Base-by-base conservation (phyloP, 2,329 filamentous ascomycete genomes). In the Pseudogymnoascus sp. region DNA sequence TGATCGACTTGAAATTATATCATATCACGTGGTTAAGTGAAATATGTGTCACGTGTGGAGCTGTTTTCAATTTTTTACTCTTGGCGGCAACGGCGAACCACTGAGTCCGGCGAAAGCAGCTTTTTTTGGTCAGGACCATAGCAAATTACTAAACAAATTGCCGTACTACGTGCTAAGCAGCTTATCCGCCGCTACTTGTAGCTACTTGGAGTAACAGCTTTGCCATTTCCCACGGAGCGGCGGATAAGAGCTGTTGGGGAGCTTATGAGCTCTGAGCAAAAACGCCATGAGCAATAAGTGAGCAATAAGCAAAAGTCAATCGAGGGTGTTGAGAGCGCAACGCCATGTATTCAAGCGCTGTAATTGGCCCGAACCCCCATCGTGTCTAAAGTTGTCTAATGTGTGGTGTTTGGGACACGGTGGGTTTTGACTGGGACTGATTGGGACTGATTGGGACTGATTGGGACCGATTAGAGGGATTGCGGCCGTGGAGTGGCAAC, bases 401-500 rank as follows among this genome's bases (percentile, higher is more conserved):
- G 6, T 11, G n/a, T 22, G 8, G 12, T 3, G 3, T 2, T 57
- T 9, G 28, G 35, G 57, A 28, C 22, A 58, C 54, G 30, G 54
- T 58, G 54, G 54, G 54, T 58, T 35, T 37, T 58, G 28, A 32
- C 54, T 58, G 54, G 54, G 54, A 58, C 54, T 38, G 54, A 58
- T 35, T 35, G 35, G 54, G 32, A 58, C 8, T 9, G 43, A 50
- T 30, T 30, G 25, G 43, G 25, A 50, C 43, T 50, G n/a, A n/a
- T n/a, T n/a, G n/a, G n/a, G n/a, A n/a, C n/a, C n/a, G n/a, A n/a
- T n/a, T n/a, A n/a, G n/a, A n/a, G n/a, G n/a, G 43, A 50, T 50
- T 50, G 43, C 43, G 43, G 43, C 43, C 25, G 25, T 30, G 25
- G 43, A 50, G 43, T 50, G 43, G 43, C 43, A 50, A 50, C 14